Evolutionary conservation across 1,284 basidiomycete species (phyloP), one percentile per base, ranked within the genome.

Genomic region (Ceratobasidium sp.): DNA sequence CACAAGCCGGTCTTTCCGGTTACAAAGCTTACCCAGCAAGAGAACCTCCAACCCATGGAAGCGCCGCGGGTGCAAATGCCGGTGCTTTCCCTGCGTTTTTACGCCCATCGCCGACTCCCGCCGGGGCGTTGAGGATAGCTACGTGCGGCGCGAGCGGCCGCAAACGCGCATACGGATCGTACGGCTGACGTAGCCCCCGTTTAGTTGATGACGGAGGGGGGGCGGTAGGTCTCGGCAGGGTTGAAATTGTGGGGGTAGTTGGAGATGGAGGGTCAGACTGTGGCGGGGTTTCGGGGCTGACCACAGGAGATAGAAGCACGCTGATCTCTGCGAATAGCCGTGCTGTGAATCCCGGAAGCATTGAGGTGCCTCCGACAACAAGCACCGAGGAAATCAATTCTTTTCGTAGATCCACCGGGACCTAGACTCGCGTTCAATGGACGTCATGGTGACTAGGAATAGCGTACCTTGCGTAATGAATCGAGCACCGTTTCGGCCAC

Each of bases 21-120:
- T 15, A 52, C 40, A 7, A 81, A n/a, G n/a, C 88, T 73, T 77
- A 93, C 90, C 95, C 96, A 1, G 94, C 92, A 15, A 98, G 78
- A 38, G 92, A 94, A 0, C 93, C 95, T 2, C 95, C 95, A n/a
- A 98, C 87, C 94, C 95, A 98, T 0, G 90, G 84, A 78, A 95
- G 82, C 38, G 87, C 82, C 0, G 87, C 86, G 1, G 94, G 89
- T 5, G 88, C 81, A 79, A 94, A 96, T 0, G 92, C 90, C 0
- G 94, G 95, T 0, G 92, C 92, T 74, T 86, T 90, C 2, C 94
- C 94, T 0, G 87, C 87, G 71, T 87, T 87, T 0, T 49, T n/a
- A 27, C 53, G 60, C 20, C 49, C 60, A 53, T 49, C 47, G 40
- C 72, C 31, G 15, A 43, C 60, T 25, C 49, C 49, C 35, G 76